These are phyloP conservation scores for Pseudopediastrum boryanum DNA, from an alignment of 139 green algal species.

Conservation along the genomic window DNA sequence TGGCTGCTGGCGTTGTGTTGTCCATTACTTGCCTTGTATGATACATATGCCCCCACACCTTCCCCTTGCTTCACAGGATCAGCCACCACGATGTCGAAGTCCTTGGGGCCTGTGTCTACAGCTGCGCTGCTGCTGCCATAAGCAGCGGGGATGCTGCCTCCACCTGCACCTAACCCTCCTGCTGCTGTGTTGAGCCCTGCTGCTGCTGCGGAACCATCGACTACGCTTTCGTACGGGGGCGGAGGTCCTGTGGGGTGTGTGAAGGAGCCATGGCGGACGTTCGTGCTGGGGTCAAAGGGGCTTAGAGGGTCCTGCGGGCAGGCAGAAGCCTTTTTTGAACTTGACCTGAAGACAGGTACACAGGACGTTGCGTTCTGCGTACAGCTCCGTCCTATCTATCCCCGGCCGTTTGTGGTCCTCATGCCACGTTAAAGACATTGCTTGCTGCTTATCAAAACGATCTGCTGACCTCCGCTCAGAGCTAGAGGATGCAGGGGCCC, in stretches of 20 bases:
- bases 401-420: too few species aligned
- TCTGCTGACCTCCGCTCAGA: too few species aligned
- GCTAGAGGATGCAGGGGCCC: too few species aligned
- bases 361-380: too few species aligned
- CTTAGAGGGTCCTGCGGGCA: conserved; percentile 27
- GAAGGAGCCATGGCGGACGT: conserved; percentile 25
- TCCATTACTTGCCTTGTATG: conserved; percentile 58
- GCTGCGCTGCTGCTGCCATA: background rate
- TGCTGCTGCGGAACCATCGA: background rate
- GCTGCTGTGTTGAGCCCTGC: background rate
- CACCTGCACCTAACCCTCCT: background rate
- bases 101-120: background rate
- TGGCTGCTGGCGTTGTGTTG: too few species aligned
- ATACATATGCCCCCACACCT: conserved; percentile 68
- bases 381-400: too few species aligned
- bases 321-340: too few species aligned
- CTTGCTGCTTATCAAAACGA: too few species aligned
- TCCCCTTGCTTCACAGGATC: conserved; percentile 96
- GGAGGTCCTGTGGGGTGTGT: conserved; percentile 31
- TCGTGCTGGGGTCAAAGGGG: background rate
- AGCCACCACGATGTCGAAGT: conserved; percentile 73
- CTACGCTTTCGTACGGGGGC: conserved; percentile 46
- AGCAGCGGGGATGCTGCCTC: background rate
- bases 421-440: too few species aligned
- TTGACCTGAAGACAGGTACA: too few species aligned